These are phyloP conservation scores for Cyberlindnera suaveolens DNA, from an alignment of 805 yeast genomes.

Conservation along the genomic window DNA sequence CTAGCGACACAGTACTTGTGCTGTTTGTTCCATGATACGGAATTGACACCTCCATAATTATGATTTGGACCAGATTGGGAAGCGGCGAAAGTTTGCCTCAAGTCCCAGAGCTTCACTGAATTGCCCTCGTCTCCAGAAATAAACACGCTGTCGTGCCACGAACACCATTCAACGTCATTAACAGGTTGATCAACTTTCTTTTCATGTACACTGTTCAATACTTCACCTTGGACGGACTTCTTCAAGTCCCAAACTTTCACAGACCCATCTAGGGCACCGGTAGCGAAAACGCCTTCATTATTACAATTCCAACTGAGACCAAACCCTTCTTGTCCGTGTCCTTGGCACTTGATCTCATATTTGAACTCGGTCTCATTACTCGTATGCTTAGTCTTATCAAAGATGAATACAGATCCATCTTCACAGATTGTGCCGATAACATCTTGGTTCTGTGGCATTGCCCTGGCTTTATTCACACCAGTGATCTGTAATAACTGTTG, in stretches of 20 bases:
- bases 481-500: conserved; percentile 66
- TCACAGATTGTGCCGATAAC: conserved; percentile 67
- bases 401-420: conserved; percentile 57
- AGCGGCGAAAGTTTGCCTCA: conserved; percentile 29
- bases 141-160: conserved; percentile 53
- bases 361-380: conserved; percentile 34
- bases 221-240: conserved; percentile 26
- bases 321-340: conserved; percentile 49
- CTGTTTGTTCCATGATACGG: conserved; percentile 52
- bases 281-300: conserved; percentile 50
- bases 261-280: conserved; percentile 60
- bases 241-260: conserved; percentile 65
- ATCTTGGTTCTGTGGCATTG: conserved; percentile 85
- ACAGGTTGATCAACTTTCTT: conserved; percentile 42
- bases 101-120: conserved; percentile 45
- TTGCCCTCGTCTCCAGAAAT: conserved; percentile 66
- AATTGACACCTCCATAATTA: conserved; percentile 40
- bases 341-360: conserved; percentile 46
- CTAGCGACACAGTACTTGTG: conserved; percentile 56
- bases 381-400: conserved; percentile 82
- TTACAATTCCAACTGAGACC: conserved; percentile 72
- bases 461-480: conserved; percentile 66
- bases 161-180: conserved; percentile 70
- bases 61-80: conserved; percentile 5
- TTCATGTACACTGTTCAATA: conserved; percentile 5